These are phyloP conservation scores for Leccinum subtestaceum DNA, from an alignment of 768 basidiomycete species.

Conservation along the genomic window DNA sequence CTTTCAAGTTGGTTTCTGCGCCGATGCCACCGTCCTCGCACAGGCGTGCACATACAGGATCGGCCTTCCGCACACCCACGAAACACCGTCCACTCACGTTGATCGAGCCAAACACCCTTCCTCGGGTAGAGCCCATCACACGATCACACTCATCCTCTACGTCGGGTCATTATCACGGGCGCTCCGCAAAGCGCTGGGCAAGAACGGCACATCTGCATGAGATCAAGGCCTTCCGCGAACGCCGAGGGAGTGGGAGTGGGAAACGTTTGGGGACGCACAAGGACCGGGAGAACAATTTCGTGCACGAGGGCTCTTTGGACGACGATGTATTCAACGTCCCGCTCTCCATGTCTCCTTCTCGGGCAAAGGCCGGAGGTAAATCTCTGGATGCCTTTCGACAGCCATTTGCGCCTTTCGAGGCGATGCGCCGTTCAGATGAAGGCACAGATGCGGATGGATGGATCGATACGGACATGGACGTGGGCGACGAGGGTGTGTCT, in stretches of 20 bases:
- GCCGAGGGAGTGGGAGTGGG: constrained; percentile 8
- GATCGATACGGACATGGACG: constrained; percentile 42
- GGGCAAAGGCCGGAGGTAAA: neutral
- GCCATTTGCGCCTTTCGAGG: constrained; percentile 11
- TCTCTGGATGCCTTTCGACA: neutral
- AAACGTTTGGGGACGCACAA: constrained; percentile 6
- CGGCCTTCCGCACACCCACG: constrained; percentile 22
- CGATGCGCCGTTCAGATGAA: constrained; percentile 9
- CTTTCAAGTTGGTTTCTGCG: neutral
- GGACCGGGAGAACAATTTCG: constrained; percentile 12
- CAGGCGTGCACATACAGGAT: constrained; percentile 3
- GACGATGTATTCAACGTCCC: constrained; percentile 20
- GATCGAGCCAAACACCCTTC: constrained; percentile 27
- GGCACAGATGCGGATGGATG: constrained; percentile 30
- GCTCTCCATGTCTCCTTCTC: neutral
- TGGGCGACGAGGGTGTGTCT: constrained; percentile 26
- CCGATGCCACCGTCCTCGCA: constrained; percentile 6
- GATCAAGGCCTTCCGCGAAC: constrained; percentile 35
- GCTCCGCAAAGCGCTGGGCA: constrained; percentile 56
- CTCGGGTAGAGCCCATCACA: constrained; percentile 16
- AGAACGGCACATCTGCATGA: constrained; percentile 69
- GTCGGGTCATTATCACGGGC: constrained; percentile 10
- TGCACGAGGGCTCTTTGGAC: neutral
- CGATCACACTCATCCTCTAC: constrained; percentile 25
- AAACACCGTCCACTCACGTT: constrained; percentile 10